Evolutionary conservation across 352 stramenopile species (phyloP).

Genomic region (Pythium insidiosum): DNA sequence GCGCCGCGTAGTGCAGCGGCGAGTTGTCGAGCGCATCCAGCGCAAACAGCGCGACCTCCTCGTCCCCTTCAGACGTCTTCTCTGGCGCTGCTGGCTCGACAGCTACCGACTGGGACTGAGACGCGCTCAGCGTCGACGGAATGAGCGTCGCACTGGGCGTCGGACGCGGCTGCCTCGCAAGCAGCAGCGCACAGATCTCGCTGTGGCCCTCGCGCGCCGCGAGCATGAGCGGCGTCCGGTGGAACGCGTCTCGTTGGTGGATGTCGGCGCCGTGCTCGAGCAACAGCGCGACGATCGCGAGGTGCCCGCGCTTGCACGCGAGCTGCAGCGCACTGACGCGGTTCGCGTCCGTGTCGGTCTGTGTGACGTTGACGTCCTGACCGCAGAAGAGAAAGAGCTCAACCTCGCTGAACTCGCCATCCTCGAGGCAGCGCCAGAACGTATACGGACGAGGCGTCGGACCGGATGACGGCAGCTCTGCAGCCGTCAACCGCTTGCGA

Average conservation of each 20-base stretch:
- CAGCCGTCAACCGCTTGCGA: too few relatives aligned
- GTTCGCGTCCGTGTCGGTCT: conserved; percentile 26
- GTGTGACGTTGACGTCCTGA: conserved; percentile 43
- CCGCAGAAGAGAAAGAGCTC: conserved; percentile 62
- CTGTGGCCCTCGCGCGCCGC: conserved; percentile 44
- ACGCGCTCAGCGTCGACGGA: too few relatives aligned
- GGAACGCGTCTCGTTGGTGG: conserved; percentile 37
- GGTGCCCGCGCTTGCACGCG: conserved; percentile 34
- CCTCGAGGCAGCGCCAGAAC: conserved; percentile 38
- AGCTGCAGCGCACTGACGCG: conserved; percentile 39
- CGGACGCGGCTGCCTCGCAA: conserved; percentile 13
- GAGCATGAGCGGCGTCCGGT: conserved; percentile 49
- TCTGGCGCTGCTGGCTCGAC: too few relatives aligned
- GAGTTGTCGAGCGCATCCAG: conserved; percentile 63
- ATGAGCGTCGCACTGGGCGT: too few relatives aligned
- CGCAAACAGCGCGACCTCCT: conserved; percentile 33
- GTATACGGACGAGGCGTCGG: conserved; percentile 16
- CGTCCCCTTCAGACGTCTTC: too few relatives aligned
- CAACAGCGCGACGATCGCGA: conserved; percentile 33
- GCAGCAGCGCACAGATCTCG: conserved; percentile 34
- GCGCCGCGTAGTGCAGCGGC: conserved; percentile 55
- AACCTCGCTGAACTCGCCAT: conserved; percentile 29
- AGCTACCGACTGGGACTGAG: too few relatives aligned
- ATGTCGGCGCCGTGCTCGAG: conserved; percentile 35
- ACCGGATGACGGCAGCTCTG: too few relatives aligned